phyloP scores from a whole-genome alignment of 345 rosid species.

The Eucalyptus microcorys region DNA sequence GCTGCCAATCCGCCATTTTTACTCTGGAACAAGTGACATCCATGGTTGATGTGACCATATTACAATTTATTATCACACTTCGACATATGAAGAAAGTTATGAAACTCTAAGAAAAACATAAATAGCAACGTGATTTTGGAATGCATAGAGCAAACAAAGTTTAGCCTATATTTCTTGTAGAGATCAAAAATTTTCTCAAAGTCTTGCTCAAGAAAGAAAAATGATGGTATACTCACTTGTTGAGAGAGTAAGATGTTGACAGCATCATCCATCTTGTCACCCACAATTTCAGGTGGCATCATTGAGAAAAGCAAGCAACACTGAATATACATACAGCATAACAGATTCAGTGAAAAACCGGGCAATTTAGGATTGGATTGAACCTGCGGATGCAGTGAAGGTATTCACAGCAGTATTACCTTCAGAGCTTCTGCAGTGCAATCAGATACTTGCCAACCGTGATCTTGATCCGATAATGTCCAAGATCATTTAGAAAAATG shows the following conservation, averaged over 20 bases:
- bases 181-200: not conserved
- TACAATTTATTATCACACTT: not conserved
- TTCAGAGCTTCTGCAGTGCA: slow-evolving; percentile 28
- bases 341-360: not conserved
- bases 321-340: not conserved
- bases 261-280: slow-evolving; percentile 36
- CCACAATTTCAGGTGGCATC: slow-evolving; percentile 34
- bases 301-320: slow-evolving; percentile 25
- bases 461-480: slow-evolving; percentile 37
- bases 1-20: slow-evolving; percentile 38
- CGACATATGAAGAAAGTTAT: too few relatives aligned
- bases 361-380: not conserved
- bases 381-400: not conserved
- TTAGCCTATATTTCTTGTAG: not conserved
- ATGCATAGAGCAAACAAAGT: not conserved
- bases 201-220: not conserved
- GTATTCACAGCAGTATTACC: not conserved
- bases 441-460: slow-evolving; percentile 38
- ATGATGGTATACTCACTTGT: slow-evolving; percentile 13
- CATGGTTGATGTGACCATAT: not conserved
- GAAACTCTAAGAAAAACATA: not conserved
- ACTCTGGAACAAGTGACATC: slow-evolving; percentile 12
- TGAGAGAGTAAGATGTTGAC: slow-evolving; percentile 33
- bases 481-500: slow-evolving; percentile 33
- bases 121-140: not conserved